Evolutionary conservation across 176 grass and related monocot species (phyloP).

Genomic region (Stipa capillata): DNA sequence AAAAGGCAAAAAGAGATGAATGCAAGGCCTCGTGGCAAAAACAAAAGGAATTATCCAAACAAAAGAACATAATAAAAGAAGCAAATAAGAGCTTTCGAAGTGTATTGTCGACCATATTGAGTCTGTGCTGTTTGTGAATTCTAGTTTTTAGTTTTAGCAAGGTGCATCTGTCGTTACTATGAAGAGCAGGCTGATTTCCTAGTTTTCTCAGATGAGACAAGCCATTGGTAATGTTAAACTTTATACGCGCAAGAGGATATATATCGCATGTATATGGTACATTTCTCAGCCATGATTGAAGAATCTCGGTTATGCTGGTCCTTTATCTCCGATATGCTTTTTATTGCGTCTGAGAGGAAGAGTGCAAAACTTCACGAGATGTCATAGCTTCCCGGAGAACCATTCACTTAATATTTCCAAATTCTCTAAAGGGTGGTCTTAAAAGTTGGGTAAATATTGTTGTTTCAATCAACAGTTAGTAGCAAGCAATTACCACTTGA

Average conservation of each 20-base stretch:
- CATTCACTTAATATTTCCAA: not conserved
- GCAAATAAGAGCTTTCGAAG: not conserved
- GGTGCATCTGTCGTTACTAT: not conserved
- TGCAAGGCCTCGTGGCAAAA: not conserved
- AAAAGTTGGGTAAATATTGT: not conserved
- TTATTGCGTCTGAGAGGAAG: not conserved
- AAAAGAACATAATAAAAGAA: not conserved
- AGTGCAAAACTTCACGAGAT: not conserved
- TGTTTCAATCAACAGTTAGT: not conserved
- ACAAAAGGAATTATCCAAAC: not conserved
- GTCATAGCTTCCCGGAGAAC: not conserved
- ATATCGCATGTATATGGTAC: not conserved
- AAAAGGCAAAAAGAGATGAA: too few relatives aligned
- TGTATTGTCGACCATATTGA: not conserved
- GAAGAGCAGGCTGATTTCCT: not conserved
- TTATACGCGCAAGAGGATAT: not conserved
- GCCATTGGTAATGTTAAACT: constrained; percentile 3
- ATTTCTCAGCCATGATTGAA: not conserved
- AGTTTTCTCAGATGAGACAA: not conserved
- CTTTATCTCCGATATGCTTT: not conserved
- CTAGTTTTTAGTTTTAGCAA: not conserved
- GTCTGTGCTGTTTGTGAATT: not conserved
- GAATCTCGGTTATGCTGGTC: constrained; percentile 9
- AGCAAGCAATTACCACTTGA: not conserved
- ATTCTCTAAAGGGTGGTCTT: not conserved